Evolutionary conservation across 2,329 filamentous ascomycete genomes (phyloP).

Genomic region (Colletotrichum graminicola): DNA sequence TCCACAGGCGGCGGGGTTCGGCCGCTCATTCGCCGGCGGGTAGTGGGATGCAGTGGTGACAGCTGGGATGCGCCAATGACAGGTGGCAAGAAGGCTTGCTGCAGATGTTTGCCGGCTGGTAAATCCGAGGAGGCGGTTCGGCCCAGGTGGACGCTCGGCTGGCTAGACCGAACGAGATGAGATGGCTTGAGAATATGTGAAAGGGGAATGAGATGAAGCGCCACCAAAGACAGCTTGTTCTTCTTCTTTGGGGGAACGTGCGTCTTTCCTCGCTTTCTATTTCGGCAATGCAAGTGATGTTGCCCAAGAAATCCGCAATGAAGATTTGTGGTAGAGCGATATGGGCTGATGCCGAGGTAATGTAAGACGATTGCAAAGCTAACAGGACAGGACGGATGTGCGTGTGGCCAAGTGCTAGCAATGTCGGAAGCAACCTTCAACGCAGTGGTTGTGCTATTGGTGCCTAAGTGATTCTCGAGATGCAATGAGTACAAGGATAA

Average conservation of each 20-base stretch:
- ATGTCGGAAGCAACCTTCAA: not conserved
- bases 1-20: conserved; percentile 37
- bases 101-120: conserved; percentile 31
- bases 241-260: not conserved
- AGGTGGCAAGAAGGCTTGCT: conserved; percentile 10
- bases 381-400: conserved; percentile 8
- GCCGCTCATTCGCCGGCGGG: conserved; percentile 32
- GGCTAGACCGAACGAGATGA: conserved; percentile 9
- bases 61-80: conserved; percentile 2
- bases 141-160: conserved; percentile 34
- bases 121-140: conserved; percentile 40
- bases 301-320: not conserved
- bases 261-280: not conserved
- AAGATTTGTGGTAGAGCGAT: not conserved
- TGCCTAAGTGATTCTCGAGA: not conserved
- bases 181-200: not conserved
- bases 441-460: not conserved
- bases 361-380: conserved; percentile 29
- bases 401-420: not conserved
- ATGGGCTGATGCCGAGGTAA: conserved; percentile 28
- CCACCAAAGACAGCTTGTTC: not conserved
- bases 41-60: conserved; percentile 2
- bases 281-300: conserved; percentile 1
- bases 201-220: conserved; percentile 3
- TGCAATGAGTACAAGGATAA: not conserved